These are phyloP conservation scores for Arbutus unedo DNA, from an alignment of 148 eudicot genomes.

Conservation along the genomic window DNA sequence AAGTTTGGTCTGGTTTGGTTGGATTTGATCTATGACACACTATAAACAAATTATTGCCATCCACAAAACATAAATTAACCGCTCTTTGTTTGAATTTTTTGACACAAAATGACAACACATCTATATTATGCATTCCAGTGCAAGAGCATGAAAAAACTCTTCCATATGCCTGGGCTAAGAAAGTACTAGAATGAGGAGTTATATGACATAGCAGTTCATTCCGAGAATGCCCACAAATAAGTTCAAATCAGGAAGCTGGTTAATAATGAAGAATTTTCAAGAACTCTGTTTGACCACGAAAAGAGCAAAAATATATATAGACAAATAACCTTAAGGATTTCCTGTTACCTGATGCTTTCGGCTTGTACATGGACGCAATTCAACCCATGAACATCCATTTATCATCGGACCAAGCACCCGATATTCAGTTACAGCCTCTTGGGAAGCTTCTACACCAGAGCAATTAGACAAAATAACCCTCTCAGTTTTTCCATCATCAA, in stretches of 20 bases:
- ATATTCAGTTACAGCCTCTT: slow-evolving; percentile 88
- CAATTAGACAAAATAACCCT: slow-evolving; percentile 73
- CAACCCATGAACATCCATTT: slow-evolving; percentile 95
- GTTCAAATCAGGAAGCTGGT: background rate
- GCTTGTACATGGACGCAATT: slow-evolving; percentile 75
- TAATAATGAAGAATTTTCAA: background rate
- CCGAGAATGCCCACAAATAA: background rate
- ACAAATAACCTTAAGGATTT: background rate
- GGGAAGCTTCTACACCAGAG: slow-evolving; percentile 69
- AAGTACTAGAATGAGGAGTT: background rate
- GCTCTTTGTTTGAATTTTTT: background rate
- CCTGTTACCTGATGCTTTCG: slow-evolving; percentile 80
- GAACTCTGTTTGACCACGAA: background rate
- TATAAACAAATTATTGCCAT: background rate
- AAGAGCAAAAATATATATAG: background rate
- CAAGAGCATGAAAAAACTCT: background rate
- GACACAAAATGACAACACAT: background rate
- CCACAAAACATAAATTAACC: background rate
- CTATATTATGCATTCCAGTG: too few relatives aligned
- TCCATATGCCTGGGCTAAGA: background rate
- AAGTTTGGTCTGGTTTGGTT: too few relatives aligned
- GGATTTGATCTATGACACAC: background rate
- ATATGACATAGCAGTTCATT: background rate
- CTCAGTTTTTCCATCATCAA: slow-evolving; percentile 87
- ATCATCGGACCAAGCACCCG: slow-evolving; percentile 90